A percentile compares a stretch with the other conserved stretches of the same genome.
These are phyloP conservation scores for Elsinoe australis DNA, from an alignment of 2,329 filamentous ascomycete genomes.

Conservation along the genomic window DNA sequence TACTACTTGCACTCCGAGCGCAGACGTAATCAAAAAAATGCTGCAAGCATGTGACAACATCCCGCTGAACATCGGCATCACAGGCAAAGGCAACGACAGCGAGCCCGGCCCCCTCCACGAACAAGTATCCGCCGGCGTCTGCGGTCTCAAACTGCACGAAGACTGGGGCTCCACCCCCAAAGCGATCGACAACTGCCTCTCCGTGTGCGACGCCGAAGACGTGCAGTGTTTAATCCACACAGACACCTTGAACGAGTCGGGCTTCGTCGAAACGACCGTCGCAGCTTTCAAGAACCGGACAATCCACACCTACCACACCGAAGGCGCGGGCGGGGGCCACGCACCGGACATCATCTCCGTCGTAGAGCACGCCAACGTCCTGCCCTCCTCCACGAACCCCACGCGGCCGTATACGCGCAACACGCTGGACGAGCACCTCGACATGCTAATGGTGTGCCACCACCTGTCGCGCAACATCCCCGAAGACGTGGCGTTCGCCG, in stretches of 20 bases:
- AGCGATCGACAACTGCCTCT: conserved; percentile 78
- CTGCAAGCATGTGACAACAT: conserved; percentile 75
- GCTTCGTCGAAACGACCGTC: conserved; percentile 91
- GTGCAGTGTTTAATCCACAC: conserved; percentile 93
- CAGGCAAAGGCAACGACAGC: conserved; percentile 87
- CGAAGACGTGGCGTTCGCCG: conserved; percentile 91
- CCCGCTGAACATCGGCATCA: conserved; percentile 83
- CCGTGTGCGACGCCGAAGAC: conserved; percentile 82
- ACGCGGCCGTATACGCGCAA: conserved; percentile 85
- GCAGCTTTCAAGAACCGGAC: conserved; percentile 76
- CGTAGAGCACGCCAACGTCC: conserved; percentile 78
- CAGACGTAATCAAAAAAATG: conserved; percentile 78
- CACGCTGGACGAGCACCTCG: conserved; percentile 90
- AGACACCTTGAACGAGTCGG: conserved; percentile 91
- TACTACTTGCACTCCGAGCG: conserved; percentile 86
- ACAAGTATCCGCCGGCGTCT: conserved; percentile 74
- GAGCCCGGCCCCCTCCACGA: conserved; percentile 63
- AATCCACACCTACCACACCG: conserved; percentile 95
- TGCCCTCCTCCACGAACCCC: conserved; percentile 86
- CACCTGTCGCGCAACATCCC: conserved; percentile 87
- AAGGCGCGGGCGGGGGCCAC: conserved; percentile 89
- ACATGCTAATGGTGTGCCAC: conserved; percentile 98
- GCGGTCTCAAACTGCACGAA: conserved; percentile 88
- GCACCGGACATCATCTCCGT: conserved; percentile 94
- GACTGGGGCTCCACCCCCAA: conserved; percentile 91